Evolutionary conservation across 768 basidiomycete species (phyloP), one percentile per base, ranked within the genome.

Genomic region (Tulasnella sp.): DNA sequence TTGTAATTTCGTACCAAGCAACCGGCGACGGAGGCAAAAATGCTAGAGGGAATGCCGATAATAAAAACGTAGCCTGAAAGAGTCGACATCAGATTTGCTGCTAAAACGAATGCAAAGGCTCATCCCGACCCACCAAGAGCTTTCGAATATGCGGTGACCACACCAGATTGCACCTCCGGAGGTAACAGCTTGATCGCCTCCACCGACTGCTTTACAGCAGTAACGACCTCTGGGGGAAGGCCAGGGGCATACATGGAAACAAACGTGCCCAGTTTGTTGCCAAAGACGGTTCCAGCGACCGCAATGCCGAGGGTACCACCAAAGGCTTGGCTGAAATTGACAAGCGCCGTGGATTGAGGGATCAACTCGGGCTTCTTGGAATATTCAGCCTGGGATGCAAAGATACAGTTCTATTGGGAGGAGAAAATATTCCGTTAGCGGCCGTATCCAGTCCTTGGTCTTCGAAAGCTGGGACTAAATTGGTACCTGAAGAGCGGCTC

Each of bases 311-410:
- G 42, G 41, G 44, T 75, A 31, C 79, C 79, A 16, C 79, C 79
- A 75, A 86, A 72, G 2, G 83, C 80, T 12, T 84, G 83, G 44
- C 78, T 82, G 82, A 88, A 88, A n/a, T 86, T 84, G 50, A 84
- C 85, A 22, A 86, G 73, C 11, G 85, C 85, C 8, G 86, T 86
- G 20, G 85, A 84, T 48, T 86, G 84, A 5, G 87, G 84, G 77
- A 88, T 84, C 72, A 86, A 78, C 81, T 84, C 82, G 2, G 84
- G 84, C 42, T 83, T 82, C 31, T 83, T 80, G n/a, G 83, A 83
- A 54, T 86, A 84, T 50, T 87, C 87, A 44, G 86, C 86, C 76
- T 88, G 88, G 11, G 87, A 85, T 3, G 86, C 85, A 46, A 87
- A 83, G 84, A 88, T 84, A 6, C 83, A 80, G 82, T 87, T 87